Conservation (phyloP, 1,139 yeast species). For the Candida sanyaensis region DNA sequence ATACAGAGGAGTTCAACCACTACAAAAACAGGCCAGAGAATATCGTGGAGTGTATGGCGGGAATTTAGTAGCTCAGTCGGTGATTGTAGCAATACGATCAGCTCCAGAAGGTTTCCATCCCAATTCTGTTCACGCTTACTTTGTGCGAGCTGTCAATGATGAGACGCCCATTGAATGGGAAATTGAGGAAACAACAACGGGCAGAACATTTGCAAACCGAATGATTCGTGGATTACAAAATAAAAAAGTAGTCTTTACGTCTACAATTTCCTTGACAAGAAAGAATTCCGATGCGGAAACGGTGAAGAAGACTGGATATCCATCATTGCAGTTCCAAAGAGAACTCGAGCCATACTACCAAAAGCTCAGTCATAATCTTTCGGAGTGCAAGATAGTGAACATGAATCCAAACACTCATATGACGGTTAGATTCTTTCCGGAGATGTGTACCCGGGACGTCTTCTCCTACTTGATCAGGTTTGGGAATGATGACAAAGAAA, state of each 20-base stretch:
- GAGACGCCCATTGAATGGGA: slow-evolving; percentile 31
- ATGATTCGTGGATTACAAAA: slow-evolving; percentile 57
- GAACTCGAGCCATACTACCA: slow-evolving; percentile 31
- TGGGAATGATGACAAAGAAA: slow-evolving; percentile 25
- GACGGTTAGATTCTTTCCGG: slow-evolving; percentile 7
- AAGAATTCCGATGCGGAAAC: slow-evolving; percentile 26
- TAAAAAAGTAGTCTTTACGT: slow-evolving; percentile 51
- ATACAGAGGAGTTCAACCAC: slow-evolving; percentile 23
- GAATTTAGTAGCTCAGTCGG: slow-evolving; percentile 34
- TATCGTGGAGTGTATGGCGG: slow-evolving; percentile 39
- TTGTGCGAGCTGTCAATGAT: slow-evolving; percentile 27
- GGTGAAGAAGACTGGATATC: slow-evolving; percentile 12
- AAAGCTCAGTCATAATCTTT: neutral
- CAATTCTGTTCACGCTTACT: slow-evolving; percentile 37
- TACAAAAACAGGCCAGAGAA: slow-evolving; percentile 24
- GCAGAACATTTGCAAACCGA: slow-evolving; percentile 61
- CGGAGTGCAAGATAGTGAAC: neutral
- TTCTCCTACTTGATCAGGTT: slow-evolving; percentile 45
- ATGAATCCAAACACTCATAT: slow-evolving; percentile 8
- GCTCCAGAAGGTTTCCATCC: slow-evolving; percentile 32
- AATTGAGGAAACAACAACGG: slow-evolving; percentile 42
- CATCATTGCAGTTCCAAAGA: slow-evolving; percentile 37
- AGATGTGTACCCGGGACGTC: slow-evolving; percentile 18
- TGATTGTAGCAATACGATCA: slow-evolving; percentile 31
- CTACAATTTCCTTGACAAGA: slow-evolving; percentile 52